Evolutionary conservation across 108 stramenopile species (phyloP).

Genomic region (Thalassiosira profunda): DNA sequence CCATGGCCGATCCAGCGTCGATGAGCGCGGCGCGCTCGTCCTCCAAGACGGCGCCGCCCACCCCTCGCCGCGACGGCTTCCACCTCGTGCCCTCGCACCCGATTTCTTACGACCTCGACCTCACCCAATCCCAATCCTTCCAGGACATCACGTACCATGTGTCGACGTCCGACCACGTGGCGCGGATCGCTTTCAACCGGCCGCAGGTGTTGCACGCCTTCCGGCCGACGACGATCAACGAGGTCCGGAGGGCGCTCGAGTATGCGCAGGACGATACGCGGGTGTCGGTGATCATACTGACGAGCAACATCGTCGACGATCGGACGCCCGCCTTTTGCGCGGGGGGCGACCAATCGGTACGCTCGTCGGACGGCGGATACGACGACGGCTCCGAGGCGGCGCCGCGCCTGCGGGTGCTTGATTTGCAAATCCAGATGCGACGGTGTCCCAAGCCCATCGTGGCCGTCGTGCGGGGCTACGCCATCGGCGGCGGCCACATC

Average conservation of each 20-base stretch:
- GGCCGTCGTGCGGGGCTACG: conserved; percentile 94
- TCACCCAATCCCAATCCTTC: conserved; percentile 24
- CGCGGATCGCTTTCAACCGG: conserved; percentile 90
- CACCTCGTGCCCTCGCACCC: conserved; percentile 66
- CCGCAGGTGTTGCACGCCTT: conserved; percentile 92
- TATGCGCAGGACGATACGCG: conserved; percentile 84
- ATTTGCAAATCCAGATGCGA: conserved; percentile 93
- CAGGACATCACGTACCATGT: conserved; percentile 84
- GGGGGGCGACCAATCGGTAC: conserved; percentile 93
- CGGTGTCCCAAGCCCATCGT: conserved; percentile 97
- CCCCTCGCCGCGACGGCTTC: conserved; percentile 81
- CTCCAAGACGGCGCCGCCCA: conserved; percentile 75
- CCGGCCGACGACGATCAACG: conserved; percentile 94
- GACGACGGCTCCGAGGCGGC: conserved; percentile 91
- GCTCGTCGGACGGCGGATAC: conserved; percentile 84
- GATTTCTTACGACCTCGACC: conserved; percentile 68
- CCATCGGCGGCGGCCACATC: conserved; percentile 96
- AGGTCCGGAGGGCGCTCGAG: conserved; percentile 84
- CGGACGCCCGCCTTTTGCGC: conserved; percentile 93
- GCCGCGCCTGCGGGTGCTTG: conserved; percentile 84
- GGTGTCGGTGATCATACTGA: conserved; percentile 84
- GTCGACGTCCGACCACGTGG: conserved; percentile 65
- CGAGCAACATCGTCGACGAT: conserved; percentile 56
- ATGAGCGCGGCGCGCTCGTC: conserved; percentile 81
- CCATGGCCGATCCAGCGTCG: conserved; percentile 48